Evolutionary conservation across 139 green algal species (phyloP), one percentile per base, ranked within the genome.

Genomic region (Closterium sp.): DNA sequence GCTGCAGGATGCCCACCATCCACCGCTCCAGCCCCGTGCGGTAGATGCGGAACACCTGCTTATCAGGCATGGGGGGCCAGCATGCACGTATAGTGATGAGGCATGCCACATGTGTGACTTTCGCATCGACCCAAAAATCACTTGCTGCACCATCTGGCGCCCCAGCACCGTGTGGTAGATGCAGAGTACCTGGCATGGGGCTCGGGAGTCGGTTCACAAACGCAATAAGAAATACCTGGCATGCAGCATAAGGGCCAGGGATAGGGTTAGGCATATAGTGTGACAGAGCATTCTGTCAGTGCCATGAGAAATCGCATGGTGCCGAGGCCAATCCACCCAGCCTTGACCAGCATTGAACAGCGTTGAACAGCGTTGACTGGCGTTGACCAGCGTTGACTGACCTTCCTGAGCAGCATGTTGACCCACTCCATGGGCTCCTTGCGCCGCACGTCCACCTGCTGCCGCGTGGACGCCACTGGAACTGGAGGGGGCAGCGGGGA

Each of bases 321-420:
- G n/a, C n/a, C n/a, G n/a, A n/a, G n/a, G n/a, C 55, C 55, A 28
- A 76, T 76, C 9, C 55, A 12, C 9, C 55, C 55, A 76, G 55
- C 55, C 55, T 76, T 76, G 55, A 76, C 55, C 55, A 6, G 12
- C 55, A 76, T 76, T 76, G 55, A 76, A 16, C 55, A 28, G 55
- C 55, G 16, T 76, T 76, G 55, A 76, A 16, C 55, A 76, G 85
- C 85, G 30, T 34, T 86, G 83, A 33, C 30, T 36, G 33, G 33
- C 85, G 33, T n/a, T 55, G 33, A n/a, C 31, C 4, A 16, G 19
- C 33, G 33, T 88, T 21, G 30, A 86, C 83, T 86, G 30, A 95
- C 34, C 96, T 99, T 99, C 32, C 97, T 94, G 92, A 96, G 97
- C 92, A 97, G 98, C 97, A 98, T 99, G 95, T 99, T 99, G 69